A percentile compares a stretch with the other conserved stretches of the same genome.
phyloP scores from a whole-genome alignment of 2,329 filamentous ascomycete species.

The Tricladium varicosporioides region DNA sequence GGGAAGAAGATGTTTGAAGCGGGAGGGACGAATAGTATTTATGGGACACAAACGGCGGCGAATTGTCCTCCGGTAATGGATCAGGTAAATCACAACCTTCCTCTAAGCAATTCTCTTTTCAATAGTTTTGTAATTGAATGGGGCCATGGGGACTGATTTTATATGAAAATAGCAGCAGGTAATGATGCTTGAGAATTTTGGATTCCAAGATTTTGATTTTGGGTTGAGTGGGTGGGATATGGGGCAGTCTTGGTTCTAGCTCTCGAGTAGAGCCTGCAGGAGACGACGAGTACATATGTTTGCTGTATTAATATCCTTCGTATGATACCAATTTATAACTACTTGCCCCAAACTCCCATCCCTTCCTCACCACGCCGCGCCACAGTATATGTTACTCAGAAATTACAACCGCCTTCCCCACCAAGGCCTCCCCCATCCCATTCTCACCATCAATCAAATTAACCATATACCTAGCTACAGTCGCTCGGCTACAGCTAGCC shows the following conservation, averaged over 20 bases:
- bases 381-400: not conserved
- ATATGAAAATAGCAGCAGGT: no score
- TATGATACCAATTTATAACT: not conserved
- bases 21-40: no score
- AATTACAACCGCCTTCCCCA: not conserved
- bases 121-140: no score
- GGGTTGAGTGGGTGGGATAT: constrained; percentile 16
- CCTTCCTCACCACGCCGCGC: not conserved
- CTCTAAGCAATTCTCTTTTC: no score
- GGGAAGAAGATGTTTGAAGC: no score
- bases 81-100: no score
- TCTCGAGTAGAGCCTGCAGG: no score
- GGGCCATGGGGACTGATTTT: no score
- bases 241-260: constrained; percentile 14
- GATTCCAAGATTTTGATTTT: constrained; percentile 17
- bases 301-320: not conserved
- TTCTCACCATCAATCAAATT: constrained; percentile 37
- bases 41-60: no score
- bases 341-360: not conserved
- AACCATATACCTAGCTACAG: constrained; percentile 46
- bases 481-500: constrained; percentile 13
- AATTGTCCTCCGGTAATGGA: no score
- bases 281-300: no score
- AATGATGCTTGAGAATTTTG: not conserved
- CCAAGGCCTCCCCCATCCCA: constrained; percentile 3